Base-by-base conservation (phyloP, 2,329 filamentous ascomycete species). In the Pseudogymnoascus sp. region DNA sequence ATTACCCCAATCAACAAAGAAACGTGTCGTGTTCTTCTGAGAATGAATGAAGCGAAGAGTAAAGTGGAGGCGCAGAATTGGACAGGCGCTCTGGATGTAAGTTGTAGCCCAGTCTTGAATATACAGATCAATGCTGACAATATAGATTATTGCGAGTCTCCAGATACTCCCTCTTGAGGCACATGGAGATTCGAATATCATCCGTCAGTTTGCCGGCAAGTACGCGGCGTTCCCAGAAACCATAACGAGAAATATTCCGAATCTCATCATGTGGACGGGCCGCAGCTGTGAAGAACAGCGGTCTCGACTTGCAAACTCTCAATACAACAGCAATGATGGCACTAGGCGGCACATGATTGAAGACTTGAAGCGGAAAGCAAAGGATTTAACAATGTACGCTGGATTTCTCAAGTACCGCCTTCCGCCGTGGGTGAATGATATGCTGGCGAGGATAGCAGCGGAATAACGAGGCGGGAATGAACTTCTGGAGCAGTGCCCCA, bases 211-310 rank as follows among this genome's bases (percentile, higher is more conserved):
- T 65, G 92, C 93, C 1, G 86, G 90, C 70, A 88, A 87, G 66
- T 97, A 99, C 77, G 84, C 90, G 14, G 81, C 83, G 1, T 82
- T 96, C 42, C 85, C 91, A 3, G 86, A 91, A 68, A 85, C 92
- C 6, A 89, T 99, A 42, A 88, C 93, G 2, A 87, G 91, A 73
- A 96, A 95, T 71, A 87, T 97, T 70, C 93, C 93, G 16, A 91
- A 93, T 75, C 81, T 97, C 66, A 83, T 99, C 67, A 88, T 96
- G 78, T 97, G 95, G 95, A 91, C 91, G 60, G 91, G 99, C 68
- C 83, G 88, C 44, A 92, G 90, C 77, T 96, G 93, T 76, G 87
- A 88, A 60, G 84, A 86, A 63, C 88, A 96, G 76, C 85, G 90
- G 66, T 87, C 89, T 69, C 80, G 86, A 65, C 81, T 96, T 56